Conservation (phyloP, 495 filamentous ascomycete species). For the Thermothielavioides terrestris region DNA sequence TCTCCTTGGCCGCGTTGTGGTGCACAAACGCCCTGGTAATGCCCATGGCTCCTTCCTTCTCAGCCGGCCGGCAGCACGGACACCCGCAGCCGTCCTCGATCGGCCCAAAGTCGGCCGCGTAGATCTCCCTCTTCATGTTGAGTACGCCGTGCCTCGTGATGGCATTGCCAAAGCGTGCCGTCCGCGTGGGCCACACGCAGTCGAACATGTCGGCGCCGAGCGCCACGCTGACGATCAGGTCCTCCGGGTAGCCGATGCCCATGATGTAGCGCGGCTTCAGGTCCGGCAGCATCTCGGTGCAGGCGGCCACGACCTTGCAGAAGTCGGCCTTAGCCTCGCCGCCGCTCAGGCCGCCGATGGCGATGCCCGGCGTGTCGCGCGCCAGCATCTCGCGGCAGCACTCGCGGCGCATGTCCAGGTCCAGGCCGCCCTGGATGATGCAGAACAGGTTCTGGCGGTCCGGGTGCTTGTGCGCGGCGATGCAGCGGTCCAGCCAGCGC, state of each 20-base stretch:
- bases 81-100: constrained; percentile 78
- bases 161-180: constrained; percentile 91
- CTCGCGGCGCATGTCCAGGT: constrained; percentile 75
- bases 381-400: constrained; percentile 87
- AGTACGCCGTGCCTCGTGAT: constrained; percentile 72
- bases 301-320: constrained; percentile 65
- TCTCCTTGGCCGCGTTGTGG: constrained; percentile 89
- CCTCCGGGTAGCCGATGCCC: constrained; percentile 96
- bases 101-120: constrained; percentile 69
- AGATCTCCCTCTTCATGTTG: constrained; percentile 71
- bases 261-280: constrained; percentile 94
- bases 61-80: constrained; percentile 57
- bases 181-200: constrained; percentile 96
- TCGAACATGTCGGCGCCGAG: constrained; percentile 99
- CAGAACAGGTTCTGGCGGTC: constrained; percentile 90
- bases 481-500: constrained; percentile 98
- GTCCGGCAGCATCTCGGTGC: constrained; percentile 77
- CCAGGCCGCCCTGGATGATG: constrained; percentile 93
- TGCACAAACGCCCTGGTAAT: constrained; percentile 85
- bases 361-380: constrained; percentile 88
- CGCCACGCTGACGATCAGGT: constrained; percentile 82
- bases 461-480: constrained; percentile 80
- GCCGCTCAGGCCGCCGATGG: constrained; percentile 88
- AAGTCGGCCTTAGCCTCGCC: constrained; percentile 58
- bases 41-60: constrained; percentile 61